Evolutionary conservation across 805 yeast genomes (phyloP).

Genomic region (Schwanniomyces polymorphus): DNA sequence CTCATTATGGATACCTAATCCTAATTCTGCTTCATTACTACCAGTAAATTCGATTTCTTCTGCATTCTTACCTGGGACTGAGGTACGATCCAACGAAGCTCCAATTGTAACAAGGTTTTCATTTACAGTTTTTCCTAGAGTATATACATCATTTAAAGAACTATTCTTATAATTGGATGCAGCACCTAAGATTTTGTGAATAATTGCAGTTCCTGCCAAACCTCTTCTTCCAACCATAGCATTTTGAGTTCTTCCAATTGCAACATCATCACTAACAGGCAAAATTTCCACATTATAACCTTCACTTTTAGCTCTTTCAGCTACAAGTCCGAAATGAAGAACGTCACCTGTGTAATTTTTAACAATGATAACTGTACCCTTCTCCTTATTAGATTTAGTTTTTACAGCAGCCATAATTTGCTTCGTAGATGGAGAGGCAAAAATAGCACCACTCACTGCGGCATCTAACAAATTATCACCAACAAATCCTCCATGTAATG

Average conservation of each 20-base stretch:
- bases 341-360: constrained; percentile 96
- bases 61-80: constrained; percentile 73
- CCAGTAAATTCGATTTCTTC: constrained; percentile 48
- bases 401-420: constrained; percentile 75
- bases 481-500: constrained; percentile 88
- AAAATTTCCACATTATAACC: constrained; percentile 74
- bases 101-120: constrained; percentile 80
- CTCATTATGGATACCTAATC: constrained; percentile 96
- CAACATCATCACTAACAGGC: constrained; percentile 87
- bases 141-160: constrained; percentile 50
- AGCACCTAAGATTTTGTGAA: constrained; percentile 85
- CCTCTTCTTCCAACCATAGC: constrained; percentile 94
- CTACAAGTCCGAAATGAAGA: constrained; percentile 87
- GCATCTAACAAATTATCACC: constrained; percentile 82
- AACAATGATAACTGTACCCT: constrained; percentile 76
- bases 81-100: constrained; percentile 84
- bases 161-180: constrained; percentile 44
- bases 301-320: constrained; percentile 78
- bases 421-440: constrained; percentile 93
- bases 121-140: constrained; percentile 60
- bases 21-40: constrained; percentile 75
- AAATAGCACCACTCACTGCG: constrained; percentile 88
- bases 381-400: constrained; percentile 47
- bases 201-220: constrained; percentile 84
- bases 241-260: constrained; percentile 88